Conservation (phyloP, 768 basidiomycete species). For the Wakefieldia striispora region DNA sequence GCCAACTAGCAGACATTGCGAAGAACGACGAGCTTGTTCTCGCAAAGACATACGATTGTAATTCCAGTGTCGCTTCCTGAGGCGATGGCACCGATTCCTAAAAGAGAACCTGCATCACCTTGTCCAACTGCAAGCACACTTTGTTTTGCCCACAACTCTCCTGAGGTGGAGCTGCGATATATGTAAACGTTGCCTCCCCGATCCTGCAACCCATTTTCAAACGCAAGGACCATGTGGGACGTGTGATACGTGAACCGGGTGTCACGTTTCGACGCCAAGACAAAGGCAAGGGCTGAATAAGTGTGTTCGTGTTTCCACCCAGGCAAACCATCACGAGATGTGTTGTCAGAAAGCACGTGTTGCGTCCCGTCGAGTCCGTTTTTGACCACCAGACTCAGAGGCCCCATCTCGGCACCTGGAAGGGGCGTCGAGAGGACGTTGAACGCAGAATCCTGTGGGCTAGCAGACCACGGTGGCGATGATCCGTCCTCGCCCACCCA, state of each 20-base stretch:
- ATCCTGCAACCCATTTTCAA: slow-evolving; percentile 70
- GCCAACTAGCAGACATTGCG: slow-evolving; percentile 31
- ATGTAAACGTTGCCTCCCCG: slow-evolving; percentile 84
- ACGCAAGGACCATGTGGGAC: slow-evolving; percentile 63
- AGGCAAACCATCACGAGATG: slow-evolving; percentile 21
- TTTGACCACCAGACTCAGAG: slow-evolving; percentile 58
- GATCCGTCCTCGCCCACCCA: slow-evolving; percentile 60
- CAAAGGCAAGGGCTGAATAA: slow-evolving; percentile 87
- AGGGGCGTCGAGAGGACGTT: slow-evolving; percentile 69
- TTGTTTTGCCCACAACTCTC: slow-evolving; percentile 71
- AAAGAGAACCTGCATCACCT: slow-evolving; percentile 65
- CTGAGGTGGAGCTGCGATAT: slow-evolving; percentile 58
- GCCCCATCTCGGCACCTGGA: slow-evolving; percentile 45
- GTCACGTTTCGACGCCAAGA: slow-evolving; percentile 90
- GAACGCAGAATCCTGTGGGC: slow-evolving; percentile 36
- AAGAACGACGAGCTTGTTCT: slow-evolving; percentile 69
- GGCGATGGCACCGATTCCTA: slow-evolving; percentile 67
- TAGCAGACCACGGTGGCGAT: slow-evolving; percentile 41
- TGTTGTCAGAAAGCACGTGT: slow-evolving; percentile 44
- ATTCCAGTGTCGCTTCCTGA: slow-evolving; percentile 28
- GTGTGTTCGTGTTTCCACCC: slow-evolving; percentile 79
- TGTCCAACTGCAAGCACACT: slow-evolving; percentile 75
- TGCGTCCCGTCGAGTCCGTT: slow-evolving; percentile 71
- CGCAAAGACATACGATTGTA: slow-evolving; percentile 70
- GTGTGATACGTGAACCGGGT: slow-evolving; percentile 83